Evolutionary conservation across 345 rosid species (phyloP), one percentile per base, ranked within the genome.

Genomic region (Brassica juncea): DNA sequence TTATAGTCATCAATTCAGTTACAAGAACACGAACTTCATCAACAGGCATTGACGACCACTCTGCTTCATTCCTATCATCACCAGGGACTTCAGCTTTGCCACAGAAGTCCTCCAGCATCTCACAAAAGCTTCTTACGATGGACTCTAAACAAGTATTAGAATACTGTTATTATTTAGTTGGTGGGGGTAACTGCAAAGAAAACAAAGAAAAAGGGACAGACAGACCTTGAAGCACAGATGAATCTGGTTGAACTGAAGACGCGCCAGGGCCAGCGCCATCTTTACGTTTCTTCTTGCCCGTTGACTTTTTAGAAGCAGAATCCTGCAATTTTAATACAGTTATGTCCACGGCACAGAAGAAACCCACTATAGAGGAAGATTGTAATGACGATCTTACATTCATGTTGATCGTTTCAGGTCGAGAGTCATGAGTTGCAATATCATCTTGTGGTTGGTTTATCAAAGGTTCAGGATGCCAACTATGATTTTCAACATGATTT

Each of bases 41-140:
- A 71, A 83, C 74, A 76, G 99, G 89, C 82, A 93, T 37, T 12
- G 91, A 83, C 66, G 89, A 83, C 93, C 94, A 95, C 81, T 91
- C 99, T 72, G 87, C 81, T 78, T 93, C 99, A 77, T 88, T 92
- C 84, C 85, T 88, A 42, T 93, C 99, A 86, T 95, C 98, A 84
- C 84, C 83, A 69, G 83, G 82, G 84, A 90, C 82, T 85, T 89
- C 97, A 84, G 97, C 93, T 90, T 86, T 88, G 75, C 87, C 78
- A 80, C 92, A 91, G 74, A 95, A 86, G 71, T 89, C 98, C 81
- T 93, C 98, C 77, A 91, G 78, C 85, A 85, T 77, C 82, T 90
- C 93, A 82, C 87, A 84, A 82, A 95, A 93, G 81, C 78, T 85
- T 74, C 85, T 77, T 82, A 93, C 66, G 5, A 78, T 79, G 77